These are phyloP conservation scores for Diddensiella caesifluorescens DNA, from an alignment of 805 yeast species.

Conservation along the genomic window DNA sequence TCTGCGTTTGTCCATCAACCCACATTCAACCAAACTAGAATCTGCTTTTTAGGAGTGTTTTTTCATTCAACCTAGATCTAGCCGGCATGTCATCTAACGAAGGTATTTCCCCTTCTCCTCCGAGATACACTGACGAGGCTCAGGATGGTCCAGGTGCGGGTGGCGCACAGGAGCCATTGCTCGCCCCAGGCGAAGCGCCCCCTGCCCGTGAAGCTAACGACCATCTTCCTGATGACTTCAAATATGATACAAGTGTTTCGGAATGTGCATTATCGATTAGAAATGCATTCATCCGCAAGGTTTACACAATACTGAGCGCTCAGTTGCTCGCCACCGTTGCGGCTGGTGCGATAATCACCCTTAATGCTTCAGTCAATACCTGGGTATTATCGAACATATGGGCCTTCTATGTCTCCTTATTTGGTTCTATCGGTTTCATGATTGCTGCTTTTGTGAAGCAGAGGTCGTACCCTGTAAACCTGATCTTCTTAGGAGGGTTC, in stretches of 20 bases:
- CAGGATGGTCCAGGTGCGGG: background rate
- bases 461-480: conserved; percentile 61
- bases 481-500: conserved; percentile 56
- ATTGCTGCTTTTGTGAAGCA: conserved; percentile 60
- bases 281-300: conserved; percentile 71
- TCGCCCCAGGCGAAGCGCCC: conserved; percentile 21
- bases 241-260: conserved; percentile 69
- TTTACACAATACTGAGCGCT: conserved; percentile 60
- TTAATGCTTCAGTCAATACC: conserved; percentile 39
- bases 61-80: no score
- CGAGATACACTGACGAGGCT: conserved; percentile 1
- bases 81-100: background rate
- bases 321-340: conserved; percentile 62
- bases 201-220: conserved; percentile 19
- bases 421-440: conserved; percentile 60
- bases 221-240: conserved; percentile 58
- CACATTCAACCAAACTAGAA: no score
- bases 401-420: conserved; percentile 50
- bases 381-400: conserved; percentile 59
- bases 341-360: conserved; percentile 48
- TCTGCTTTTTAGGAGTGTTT: no score
- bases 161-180: conserved; percentile 13
- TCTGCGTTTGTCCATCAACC: no score
- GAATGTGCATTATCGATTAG: conserved; percentile 73
- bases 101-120: background rate